Percentiles rank a stretch among this genome's conserved stretches.
phyloP scores from a whole-genome alignment of 1,284 basidiomycete species.

The Chiua sp. region DNA sequence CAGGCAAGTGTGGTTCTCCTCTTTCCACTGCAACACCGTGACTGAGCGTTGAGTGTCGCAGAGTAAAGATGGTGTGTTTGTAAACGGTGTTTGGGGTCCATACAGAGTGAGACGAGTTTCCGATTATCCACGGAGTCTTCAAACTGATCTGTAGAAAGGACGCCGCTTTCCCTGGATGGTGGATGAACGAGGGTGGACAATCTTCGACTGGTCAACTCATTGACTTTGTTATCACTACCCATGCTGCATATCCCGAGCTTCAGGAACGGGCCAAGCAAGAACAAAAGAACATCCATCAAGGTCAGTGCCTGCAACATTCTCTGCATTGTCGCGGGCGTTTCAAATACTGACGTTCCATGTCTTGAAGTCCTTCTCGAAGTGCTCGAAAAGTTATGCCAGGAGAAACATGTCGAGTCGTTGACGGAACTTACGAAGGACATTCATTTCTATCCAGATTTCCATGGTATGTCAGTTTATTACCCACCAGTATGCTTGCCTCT shows the following conservation, averaged over 20 bases:
- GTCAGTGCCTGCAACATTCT: slow-evolving; percentile 40
- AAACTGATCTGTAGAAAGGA: slow-evolving; percentile 49
- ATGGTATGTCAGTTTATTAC: slow-evolving; percentile 50
- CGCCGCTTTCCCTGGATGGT: slow-evolving; percentile 90
- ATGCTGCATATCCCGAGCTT: slow-evolving; percentile 82
- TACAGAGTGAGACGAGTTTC: slow-evolving; percentile 65
- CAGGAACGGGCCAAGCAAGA: slow-evolving; percentile 60
- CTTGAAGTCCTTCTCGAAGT: slow-evolving; percentile 74
- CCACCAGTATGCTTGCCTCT: neutral
- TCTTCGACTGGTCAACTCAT: slow-evolving; percentile 98
- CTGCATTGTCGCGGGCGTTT: neutral
- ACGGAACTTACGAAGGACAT: slow-evolving; percentile 91
- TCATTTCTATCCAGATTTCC: slow-evolving; percentile 95
- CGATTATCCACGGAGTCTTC: neutral
- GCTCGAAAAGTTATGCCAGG: slow-evolving; percentile 70
- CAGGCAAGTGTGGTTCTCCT: slow-evolving; percentile 53
- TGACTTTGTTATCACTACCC: slow-evolving; percentile 94
- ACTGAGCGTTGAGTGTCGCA: slow-evolving; percentile 43
- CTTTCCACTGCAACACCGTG: neutral
- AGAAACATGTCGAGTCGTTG: slow-evolving; percentile 61
- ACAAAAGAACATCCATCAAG: slow-evolving; percentile 60
- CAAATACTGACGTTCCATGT: slow-evolving; percentile 13
- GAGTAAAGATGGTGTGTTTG: slow-evolving; percentile 84
- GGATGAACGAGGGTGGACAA: slow-evolving; percentile 99
- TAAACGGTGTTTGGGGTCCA: slow-evolving; percentile 96